Conservation (phyloP, 768 basidiomycete species). For the Epithele typhae region DNA sequence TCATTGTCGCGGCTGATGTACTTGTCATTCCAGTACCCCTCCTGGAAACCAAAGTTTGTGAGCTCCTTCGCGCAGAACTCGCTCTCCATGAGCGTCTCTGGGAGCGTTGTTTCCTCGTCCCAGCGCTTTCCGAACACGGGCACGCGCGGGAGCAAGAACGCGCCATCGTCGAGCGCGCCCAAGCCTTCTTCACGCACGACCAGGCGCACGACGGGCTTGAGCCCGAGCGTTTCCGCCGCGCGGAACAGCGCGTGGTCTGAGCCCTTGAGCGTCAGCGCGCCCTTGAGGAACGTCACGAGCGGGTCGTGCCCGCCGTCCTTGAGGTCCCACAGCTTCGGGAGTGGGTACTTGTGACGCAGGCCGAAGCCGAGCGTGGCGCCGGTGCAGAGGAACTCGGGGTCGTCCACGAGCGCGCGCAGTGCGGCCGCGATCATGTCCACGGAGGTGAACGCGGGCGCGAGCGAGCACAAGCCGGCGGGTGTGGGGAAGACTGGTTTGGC, state of each 20-base stretch:
- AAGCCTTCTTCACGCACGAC: conserved; percentile 26
- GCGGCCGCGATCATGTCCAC: not conserved
- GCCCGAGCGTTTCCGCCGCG: not conserved
- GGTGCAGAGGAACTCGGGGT: conserved; percentile 31
- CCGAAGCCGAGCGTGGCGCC: conserved; percentile 40
- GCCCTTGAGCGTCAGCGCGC: not conserved
- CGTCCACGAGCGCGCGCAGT: conserved; percentile 24
- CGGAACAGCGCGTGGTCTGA: not conserved
- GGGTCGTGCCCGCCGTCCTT: not conserved
- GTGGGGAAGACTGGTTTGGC: not conserved
- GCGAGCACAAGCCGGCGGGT: conserved; percentile 2
- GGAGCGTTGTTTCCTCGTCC: no score
- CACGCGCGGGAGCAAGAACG: conserved; percentile 9
- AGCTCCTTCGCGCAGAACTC: conserved; percentile 9
- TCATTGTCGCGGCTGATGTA: not conserved
- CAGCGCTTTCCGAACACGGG: no score
- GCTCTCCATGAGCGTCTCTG: no score
- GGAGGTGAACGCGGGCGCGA: no score
- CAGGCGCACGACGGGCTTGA: conserved; percentile 14
- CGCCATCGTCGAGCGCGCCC: conserved; percentile 25
- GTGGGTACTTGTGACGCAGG: conserved; percentile 33
- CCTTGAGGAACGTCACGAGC: not conserved
- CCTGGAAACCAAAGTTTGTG: conserved; percentile 2
- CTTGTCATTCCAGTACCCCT: conserved; percentile 2
- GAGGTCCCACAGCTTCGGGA: not conserved